Conservation (phyloP, 1,284 basidiomycete species). For the Cryptococcus floricola region DNA sequence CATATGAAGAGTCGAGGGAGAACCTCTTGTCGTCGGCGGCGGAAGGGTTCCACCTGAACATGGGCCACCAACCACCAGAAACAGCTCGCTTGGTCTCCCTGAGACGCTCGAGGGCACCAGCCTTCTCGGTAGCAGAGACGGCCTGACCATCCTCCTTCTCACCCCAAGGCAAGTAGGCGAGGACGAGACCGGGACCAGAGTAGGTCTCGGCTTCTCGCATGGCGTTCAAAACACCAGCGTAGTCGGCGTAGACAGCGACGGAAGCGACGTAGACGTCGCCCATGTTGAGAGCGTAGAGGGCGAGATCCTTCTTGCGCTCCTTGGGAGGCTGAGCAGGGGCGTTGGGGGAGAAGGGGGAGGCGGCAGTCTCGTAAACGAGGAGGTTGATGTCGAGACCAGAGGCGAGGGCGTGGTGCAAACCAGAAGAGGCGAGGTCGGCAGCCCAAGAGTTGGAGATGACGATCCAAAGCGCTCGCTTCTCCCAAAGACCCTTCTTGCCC, state of each 20-base stretch:
- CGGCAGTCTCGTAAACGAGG: constrained; percentile 88
- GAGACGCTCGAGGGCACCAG: constrained; percentile 78
- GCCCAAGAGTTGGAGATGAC: constrained; percentile 97
- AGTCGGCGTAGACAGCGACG: constrained; percentile 92
- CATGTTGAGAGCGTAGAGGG: constrained; percentile 97
- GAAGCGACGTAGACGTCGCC: constrained; percentile 95
- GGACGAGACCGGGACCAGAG: constrained; percentile 83
- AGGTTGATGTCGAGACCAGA: constrained; percentile 90
- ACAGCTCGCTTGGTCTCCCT: constrained; percentile 97
- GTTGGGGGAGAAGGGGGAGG: constrained; percentile 63
- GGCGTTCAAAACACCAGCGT: constrained; percentile 89
- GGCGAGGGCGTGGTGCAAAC: constrained; percentile 88
- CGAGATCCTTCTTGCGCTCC: constrained; percentile 82
- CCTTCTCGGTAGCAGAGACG: constrained; percentile 51
- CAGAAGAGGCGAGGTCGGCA: constrained; percentile 93
- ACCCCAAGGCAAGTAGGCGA: constrained; percentile 90
- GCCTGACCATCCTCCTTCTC: constrained; percentile 54
- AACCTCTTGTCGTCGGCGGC: constrained; percentile 81
- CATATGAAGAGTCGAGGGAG: constrained; percentile 83
- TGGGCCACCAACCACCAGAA: constrained; percentile 94
- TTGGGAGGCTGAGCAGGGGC: constrained; percentile 33
- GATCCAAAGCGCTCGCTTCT: constrained; percentile 80
- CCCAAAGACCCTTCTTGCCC: constrained; percentile 60
- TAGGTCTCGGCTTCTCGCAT: constrained; percentile 88
- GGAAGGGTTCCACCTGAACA: constrained; percentile 95